Percentiles rank a stretch among this genome's conserved stretches.
phyloP scores from a whole-genome alignment of 2,329 filamentous ascomycete genomes.

The Hypoxylon sp. region DNA sequence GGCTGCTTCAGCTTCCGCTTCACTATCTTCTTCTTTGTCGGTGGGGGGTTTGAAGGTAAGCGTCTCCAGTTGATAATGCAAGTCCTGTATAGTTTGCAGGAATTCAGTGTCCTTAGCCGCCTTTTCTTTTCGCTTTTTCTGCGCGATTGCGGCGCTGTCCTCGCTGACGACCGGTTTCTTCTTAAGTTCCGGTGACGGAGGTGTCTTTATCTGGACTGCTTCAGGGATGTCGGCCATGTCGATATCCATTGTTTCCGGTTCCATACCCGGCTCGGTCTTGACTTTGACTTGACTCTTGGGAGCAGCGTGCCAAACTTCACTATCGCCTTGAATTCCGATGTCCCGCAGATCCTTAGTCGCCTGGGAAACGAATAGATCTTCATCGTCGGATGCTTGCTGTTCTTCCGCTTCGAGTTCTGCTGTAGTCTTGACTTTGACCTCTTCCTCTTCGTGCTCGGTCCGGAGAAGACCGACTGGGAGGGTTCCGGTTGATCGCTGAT shows the following conservation, averaged over 20 bases:
- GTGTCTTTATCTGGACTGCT: slow-evolving; percentile 46
- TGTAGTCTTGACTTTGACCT: slow-evolving; percentile 67
- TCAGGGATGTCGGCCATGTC: slow-evolving; percentile 60
- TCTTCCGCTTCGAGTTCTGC: slow-evolving; percentile 70
- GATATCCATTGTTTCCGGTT: slow-evolving; percentile 56
- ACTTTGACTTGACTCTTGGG: slow-evolving; percentile 54
- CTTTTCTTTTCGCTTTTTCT: slow-evolving; percentile 51
- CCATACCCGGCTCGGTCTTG: slow-evolving; percentile 60
- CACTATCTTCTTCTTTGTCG: slow-evolving; percentile 35
- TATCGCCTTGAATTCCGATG: slow-evolving; percentile 52
- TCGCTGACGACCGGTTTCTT: slow-evolving; percentile 49
- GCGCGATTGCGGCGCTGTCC: slow-evolving; percentile 42
- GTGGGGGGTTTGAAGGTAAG: slow-evolving; percentile 50
- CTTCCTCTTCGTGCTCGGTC: slow-evolving; percentile 66
- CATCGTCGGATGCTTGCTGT: slow-evolving; percentile 57
- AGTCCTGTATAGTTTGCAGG: slow-evolving; percentile 46
- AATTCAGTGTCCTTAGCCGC: slow-evolving; percentile 51
- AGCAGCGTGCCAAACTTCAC: slow-evolving; percentile 60
- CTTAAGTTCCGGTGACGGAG: slow-evolving; percentile 52
- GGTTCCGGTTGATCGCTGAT: slow-evolving; percentile 48
- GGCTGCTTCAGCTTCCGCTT: slow-evolving; percentile 21
- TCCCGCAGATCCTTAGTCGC: slow-evolving; percentile 50
- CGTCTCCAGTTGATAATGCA: slow-evolving; percentile 52
- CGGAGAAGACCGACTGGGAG: slow-evolving; percentile 70
- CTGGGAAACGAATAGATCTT: slow-evolving; percentile 61